A percentile compares a stretch with the other conserved stretches of the same genome.
Evolutionary conservation across 2,329 filamentous ascomycete species (phyloP).

Genomic region (Talaromyces albobiverticillius): DNA sequence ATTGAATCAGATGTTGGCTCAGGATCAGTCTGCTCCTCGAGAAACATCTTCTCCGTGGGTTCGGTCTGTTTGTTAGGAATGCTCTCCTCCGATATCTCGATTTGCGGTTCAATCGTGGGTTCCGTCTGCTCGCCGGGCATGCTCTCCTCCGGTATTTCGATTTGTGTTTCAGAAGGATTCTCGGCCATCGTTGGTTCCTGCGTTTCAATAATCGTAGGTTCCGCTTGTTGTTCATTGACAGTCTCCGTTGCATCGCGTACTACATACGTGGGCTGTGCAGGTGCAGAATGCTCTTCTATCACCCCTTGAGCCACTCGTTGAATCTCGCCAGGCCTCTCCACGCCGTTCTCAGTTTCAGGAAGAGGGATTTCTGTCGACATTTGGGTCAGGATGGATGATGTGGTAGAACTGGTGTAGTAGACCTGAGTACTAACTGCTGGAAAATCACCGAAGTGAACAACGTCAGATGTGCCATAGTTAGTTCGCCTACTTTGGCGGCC

Average conservation of each 20-base stretch:
- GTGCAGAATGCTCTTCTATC: not conserved
- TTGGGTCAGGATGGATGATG: constrained; percentile 14
- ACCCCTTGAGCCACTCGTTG: constrained; percentile 16
- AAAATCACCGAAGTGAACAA: constrained; percentile 6
- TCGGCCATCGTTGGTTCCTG: not conserved
- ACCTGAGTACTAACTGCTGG: constrained; percentile 17
- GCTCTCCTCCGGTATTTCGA: not conserved
- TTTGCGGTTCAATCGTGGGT: too few species aligned
- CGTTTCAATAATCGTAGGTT: not conserved
- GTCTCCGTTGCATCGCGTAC: not conserved
- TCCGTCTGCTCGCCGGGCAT: not conserved
- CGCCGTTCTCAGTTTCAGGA: constrained; percentile 4
- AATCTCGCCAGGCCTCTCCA: constrained; percentile 12
- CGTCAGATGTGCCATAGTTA: not conserved
- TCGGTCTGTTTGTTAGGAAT: not conserved
- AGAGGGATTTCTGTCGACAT: constrained; percentile 13
- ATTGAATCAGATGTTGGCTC: not conserved
- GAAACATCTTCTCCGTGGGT: not conserved
- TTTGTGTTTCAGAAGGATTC: not conserved
- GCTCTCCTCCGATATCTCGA: not conserved
- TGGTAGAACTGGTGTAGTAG: constrained; percentile 13
- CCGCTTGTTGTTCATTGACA: not conserved
- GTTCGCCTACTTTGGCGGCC: not conserved
- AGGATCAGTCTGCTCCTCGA: not conserved
- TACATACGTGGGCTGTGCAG: not conserved